These are phyloP conservation scores for Erigeron philadelphicus DNA, from an alignment of 140 eudicot species.

Conservation along the genomic window DNA sequence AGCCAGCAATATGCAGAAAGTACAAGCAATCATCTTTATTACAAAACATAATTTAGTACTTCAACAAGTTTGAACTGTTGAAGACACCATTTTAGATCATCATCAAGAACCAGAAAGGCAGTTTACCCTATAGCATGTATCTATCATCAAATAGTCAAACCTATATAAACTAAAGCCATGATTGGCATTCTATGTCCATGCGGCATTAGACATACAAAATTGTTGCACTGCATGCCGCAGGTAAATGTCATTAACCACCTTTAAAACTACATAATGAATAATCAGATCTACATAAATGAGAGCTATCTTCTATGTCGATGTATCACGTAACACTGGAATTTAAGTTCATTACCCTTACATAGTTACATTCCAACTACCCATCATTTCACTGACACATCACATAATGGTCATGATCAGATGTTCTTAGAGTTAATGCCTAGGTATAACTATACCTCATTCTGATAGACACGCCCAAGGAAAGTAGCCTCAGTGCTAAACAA, in stretches of 20 bases:
- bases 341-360: not conserved
- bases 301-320: not conserved
- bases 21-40: not conserved
- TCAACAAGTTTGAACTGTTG: not conserved
- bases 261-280: not conserved
- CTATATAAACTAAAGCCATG: not conserved
- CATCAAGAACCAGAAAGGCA: not conserved
- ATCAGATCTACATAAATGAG: not conserved
- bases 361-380: not conserved
- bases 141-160: conserved; percentile 16
- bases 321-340: not conserved
- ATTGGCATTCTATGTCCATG: conserved; percentile 3
- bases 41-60: not conserved
- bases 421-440: not conserved
- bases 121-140: conserved; percentile 14
- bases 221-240: conserved; percentile 15
- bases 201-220: not conserved
- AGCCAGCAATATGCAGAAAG: conserved; percentile 13
- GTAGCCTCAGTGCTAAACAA: not conserved
- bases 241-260: conserved; percentile 6
- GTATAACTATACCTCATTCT: not conserved
- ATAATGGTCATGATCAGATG: not conserved
- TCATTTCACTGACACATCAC: not conserved
- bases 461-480: not conserved
- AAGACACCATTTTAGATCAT: not conserved